A percentile compares a stretch with the other conserved stretches of the same genome.
Evolutionary conservation across 768 basidiomycete species (phyloP).

Genomic region (Auriscalpium microsporum): DNA sequence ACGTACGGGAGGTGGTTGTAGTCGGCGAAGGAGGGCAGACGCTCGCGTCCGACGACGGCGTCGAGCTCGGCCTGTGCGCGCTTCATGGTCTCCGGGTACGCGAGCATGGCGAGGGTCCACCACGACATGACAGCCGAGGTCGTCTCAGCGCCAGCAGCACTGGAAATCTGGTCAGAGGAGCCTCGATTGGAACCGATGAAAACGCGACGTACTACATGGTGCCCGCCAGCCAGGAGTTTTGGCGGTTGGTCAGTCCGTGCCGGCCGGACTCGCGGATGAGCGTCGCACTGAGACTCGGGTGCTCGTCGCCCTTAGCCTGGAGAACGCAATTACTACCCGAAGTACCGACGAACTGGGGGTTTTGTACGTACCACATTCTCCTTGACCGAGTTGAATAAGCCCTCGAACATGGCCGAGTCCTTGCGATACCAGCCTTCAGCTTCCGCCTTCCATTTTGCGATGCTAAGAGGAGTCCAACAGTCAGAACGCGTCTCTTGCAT

Average conservation of each 20-base stretch:
- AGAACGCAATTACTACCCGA: too few species aligned
- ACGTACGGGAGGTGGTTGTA: slow-evolving; percentile 11
- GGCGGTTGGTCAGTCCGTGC: slow-evolving; percentile 1
- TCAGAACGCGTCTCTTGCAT: not conserved
- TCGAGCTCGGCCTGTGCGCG: slow-evolving; percentile 16
- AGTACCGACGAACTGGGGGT: too few species aligned
- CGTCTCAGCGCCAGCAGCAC: slow-evolving; percentile 6
- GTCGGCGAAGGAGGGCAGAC: slow-evolving; percentile 13
- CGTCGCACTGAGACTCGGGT: slow-evolving; percentile 4
- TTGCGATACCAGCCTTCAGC: not conserved
- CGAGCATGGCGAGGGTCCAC: slow-evolving; percentile 12
- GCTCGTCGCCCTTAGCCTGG: slow-evolving; percentile 2
- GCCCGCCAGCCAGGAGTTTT: slow-evolving; percentile 10
- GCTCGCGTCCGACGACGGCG: slow-evolving; percentile 9
- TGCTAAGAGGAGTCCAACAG: not conserved
- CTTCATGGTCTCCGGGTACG: slow-evolving; percentile 10
- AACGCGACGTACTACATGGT: slow-evolving; percentile 9
- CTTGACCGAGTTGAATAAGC: slow-evolving; percentile 4
- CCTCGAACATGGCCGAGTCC: slow-evolving; percentile 3
- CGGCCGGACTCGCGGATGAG: slow-evolving; percentile 2
- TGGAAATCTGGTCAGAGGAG: not conserved
- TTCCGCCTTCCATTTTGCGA: slow-evolving; percentile 20
- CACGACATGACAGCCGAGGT: not conserved
- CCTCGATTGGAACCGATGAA: too few species aligned
- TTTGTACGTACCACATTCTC: not conserved